phyloP scores from a whole-genome alignment of 2,329 filamentous ascomycete species.

The Ascochyta rabiei region DNA sequence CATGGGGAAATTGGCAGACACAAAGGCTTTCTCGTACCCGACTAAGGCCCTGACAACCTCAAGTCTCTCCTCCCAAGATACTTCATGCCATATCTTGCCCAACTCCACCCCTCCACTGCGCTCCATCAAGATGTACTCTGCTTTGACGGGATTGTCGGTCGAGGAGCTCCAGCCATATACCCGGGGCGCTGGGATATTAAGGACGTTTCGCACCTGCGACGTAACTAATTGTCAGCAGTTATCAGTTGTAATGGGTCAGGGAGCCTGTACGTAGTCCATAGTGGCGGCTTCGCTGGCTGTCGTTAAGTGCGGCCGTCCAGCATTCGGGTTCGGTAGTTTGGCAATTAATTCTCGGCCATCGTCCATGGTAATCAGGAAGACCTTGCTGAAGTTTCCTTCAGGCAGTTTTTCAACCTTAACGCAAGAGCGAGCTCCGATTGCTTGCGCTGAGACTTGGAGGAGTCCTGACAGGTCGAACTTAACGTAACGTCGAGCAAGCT shows the following conservation, averaged over 20 bases:
- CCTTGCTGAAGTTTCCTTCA: constrained; percentile 50
- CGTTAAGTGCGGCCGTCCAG: constrained; percentile 36
- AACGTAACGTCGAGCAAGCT: constrained; percentile 24
- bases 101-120: constrained; percentile 34
- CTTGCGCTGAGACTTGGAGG: constrained; percentile 22
- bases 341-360: constrained; percentile 36
- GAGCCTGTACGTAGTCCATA: constrained; percentile 40
- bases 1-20: constrained; percentile 18
- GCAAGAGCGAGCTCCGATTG: constrained; percentile 21
- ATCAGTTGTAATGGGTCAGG: constrained; percentile 31
- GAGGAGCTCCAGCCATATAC: constrained; percentile 38
- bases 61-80: constrained; percentile 19
- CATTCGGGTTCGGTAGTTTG: constrained; percentile 44
- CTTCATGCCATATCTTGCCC: constrained; percentile 19
- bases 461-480: constrained; percentile 20
- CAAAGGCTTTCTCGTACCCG: constrained; percentile 22
- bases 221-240: constrained; percentile 20
- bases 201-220: constrained; percentile 34
- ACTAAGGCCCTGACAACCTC: constrained; percentile 21
- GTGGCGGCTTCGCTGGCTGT: constrained; percentile 45
- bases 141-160: constrained; percentile 29
- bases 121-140: constrained; percentile 34
- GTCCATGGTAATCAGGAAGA: constrained; percentile 43
- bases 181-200: constrained; percentile 38
- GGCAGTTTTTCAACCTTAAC: constrained; percentile 38